phyloP scores from a whole-genome alignment of 306 rosid species.

The Citrullus colocynthis region DNA sequence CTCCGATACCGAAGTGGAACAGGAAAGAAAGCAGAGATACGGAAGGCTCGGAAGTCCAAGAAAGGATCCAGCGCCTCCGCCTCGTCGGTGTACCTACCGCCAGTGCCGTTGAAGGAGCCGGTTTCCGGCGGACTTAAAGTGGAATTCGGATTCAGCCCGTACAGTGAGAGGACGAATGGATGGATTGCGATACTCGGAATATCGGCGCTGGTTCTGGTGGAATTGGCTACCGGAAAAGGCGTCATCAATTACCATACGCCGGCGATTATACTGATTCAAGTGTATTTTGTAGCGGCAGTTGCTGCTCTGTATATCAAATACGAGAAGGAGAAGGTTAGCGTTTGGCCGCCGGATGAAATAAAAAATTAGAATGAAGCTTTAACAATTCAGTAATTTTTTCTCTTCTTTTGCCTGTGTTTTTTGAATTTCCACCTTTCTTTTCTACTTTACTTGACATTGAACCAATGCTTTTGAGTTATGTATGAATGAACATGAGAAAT shows the following conservation, averaged over 20 bases:
- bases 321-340: slow-evolving; percentile 69
- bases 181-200: slow-evolving; percentile 55
- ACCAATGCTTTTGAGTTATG: not conserved
- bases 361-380: not conserved
- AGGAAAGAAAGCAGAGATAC: slow-evolving; percentile 69
- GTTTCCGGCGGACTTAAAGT: slow-evolving; percentile 54
- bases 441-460: too few relatives aligned
- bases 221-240: slow-evolving; percentile 72
- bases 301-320: slow-evolving; percentile 49
- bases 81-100: slow-evolving; percentile 48
- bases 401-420: not conserved
- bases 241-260: slow-evolving; percentile 66
- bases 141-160: slow-evolving; percentile 61
- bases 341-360: slow-evolving; percentile 37
- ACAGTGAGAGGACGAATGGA: slow-evolving; percentile 70
- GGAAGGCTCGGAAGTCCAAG: slow-evolving; percentile 44
- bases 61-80: slow-evolving; percentile 19
- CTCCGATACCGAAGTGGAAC: slow-evolving; percentile 63
- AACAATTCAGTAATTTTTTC: not conserved
- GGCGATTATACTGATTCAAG: slow-evolving; percentile 44
- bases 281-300: slow-evolving; percentile 66
- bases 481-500: not conserved
- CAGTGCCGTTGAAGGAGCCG: slow-evolving; percentile 65
- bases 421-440: not conserved
- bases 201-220: slow-evolving; percentile 66